Conservation (phyloP, 805 yeast species). For the Ogataea nakhonphanomensis region DNA sequence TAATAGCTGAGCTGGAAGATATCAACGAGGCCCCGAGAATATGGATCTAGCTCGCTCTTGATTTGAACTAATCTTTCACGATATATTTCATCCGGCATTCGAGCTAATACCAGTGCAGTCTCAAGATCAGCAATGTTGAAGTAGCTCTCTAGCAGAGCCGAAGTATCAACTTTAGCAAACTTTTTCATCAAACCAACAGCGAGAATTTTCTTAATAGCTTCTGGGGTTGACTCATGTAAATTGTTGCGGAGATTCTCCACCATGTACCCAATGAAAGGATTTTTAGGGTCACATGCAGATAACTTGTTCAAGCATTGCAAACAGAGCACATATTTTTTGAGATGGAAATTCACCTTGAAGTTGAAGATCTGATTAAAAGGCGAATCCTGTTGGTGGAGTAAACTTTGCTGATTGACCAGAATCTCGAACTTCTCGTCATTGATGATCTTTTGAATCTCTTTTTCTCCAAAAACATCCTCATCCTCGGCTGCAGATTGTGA, state of each 20-base stretch:
- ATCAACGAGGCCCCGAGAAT: constrained; percentile 5
- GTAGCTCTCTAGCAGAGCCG: constrained; percentile 14
- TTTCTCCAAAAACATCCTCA: constrained; percentile 58
- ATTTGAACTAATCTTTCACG: constrained; percentile 13
- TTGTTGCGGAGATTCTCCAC: constrained; percentile 15
- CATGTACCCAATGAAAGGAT: constrained; percentile 22
- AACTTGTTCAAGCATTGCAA: constrained; percentile 41
- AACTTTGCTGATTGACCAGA: constrained; percentile 36
- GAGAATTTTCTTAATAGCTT: constrained; percentile 26
- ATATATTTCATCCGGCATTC: constrained; percentile 6
- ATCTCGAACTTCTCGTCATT: constrained; percentile 39
- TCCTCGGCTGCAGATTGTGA: constrained; percentile 40
- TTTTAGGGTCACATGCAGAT: constrained; percentile 12
- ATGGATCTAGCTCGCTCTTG: constrained; percentile 3
- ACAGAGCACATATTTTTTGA: constrained; percentile 43
- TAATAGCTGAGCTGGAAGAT: constrained; percentile 13
- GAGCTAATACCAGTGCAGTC: constrained; percentile 20
- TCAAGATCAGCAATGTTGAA: constrained; percentile 13
- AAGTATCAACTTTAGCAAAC: constrained; percentile 18
- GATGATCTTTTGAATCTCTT: constrained; percentile 28
- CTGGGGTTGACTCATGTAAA: constrained; percentile 13
- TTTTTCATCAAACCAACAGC: constrained; percentile 21
- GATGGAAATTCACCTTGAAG: constrained; percentile 38
- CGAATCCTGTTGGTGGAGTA: constrained; percentile 38
- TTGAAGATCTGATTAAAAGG: constrained; percentile 15